Evolutionary conservation across 805 yeast genomes (phyloP).

Genomic region (Candida tammaniensis): DNA sequence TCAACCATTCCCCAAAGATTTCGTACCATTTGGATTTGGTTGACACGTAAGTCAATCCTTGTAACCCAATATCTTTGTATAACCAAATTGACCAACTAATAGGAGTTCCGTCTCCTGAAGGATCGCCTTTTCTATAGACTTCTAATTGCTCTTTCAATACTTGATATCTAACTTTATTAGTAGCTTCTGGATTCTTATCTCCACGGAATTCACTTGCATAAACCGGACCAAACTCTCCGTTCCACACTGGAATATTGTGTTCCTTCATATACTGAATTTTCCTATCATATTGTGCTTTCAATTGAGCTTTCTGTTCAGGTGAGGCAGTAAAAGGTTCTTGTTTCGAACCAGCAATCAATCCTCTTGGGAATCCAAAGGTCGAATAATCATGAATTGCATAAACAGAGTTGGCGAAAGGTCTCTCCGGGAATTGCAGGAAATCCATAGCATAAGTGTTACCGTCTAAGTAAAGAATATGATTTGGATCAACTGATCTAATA

Average conservation of each 20-base stretch:
- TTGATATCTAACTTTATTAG: slow-evolving; percentile 38
- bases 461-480: slow-evolving; percentile 49
- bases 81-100: slow-evolving; percentile 54
- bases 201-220: slow-evolving; percentile 45
- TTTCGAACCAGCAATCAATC: slow-evolving; percentile 30
- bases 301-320: slow-evolving; percentile 33
- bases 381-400: slow-evolving; percentile 51
- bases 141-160: slow-evolving; percentile 46
- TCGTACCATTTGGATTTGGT: slow-evolving; percentile 44
- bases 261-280: slow-evolving; percentile 42
- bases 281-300: slow-evolving; percentile 37
- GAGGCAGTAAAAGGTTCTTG: no score
- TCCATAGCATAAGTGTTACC: slow-evolving; percentile 53
- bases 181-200: slow-evolving; percentile 33
- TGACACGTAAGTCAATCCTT: slow-evolving; percentile 46
- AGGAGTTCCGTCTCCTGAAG: slow-evolving; percentile 44
- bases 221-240: slow-evolving; percentile 54
- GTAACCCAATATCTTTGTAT: slow-evolving; percentile 52
- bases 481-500: slow-evolving; percentile 43
- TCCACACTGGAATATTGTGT: slow-evolving; percentile 49
- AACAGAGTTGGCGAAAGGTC: slow-evolving; percentile 44
- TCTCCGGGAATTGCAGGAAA: slow-evolving; percentile 45
- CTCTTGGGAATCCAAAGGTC: slow-evolving; percentile 43
- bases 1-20: slow-evolving; percentile 40
- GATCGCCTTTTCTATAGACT: slow-evolving; percentile 44